Conservation (phyloP, 2,329 filamentous ascomycete genomes). For the Boeremia lycopersici region DNA sequence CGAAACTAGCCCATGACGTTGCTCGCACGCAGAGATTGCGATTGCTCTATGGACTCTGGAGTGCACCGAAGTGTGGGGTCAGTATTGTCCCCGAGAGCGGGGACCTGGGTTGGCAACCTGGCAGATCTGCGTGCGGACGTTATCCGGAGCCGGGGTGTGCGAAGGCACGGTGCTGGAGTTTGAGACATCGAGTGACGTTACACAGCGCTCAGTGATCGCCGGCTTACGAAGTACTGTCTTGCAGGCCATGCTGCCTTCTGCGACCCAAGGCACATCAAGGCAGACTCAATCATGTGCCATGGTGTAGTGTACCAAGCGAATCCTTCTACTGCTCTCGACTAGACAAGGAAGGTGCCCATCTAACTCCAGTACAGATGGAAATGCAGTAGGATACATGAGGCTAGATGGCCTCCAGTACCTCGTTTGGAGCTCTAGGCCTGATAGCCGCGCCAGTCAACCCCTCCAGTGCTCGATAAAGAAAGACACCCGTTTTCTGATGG, state of each 20-base stretch:
- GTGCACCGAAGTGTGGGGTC: conserved; percentile 4
- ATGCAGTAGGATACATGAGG: conserved; percentile 10
- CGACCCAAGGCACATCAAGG: background rate
- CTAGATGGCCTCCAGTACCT: background rate
- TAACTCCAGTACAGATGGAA: conserved; percentile 1
- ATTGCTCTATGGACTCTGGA: background rate
- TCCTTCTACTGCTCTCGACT: conserved; percentile 6
- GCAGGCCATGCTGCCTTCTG: conserved; percentile 2
- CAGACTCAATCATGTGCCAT: conserved; percentile 6
- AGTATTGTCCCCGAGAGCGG: conserved; percentile 1
- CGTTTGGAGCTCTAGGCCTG: conserved; percentile 10
- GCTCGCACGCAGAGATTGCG: background rate
- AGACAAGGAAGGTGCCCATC: conserved; percentile 16
- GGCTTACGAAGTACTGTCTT: conserved; percentile 3
- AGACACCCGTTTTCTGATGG: conserved; percentile 11
- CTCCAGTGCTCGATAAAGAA: conserved; percentile 6
- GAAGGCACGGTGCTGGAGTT: background rate
- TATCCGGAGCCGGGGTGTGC: background rate
- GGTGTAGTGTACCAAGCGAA: conserved; percentile 13
- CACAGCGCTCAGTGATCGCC: conserved; percentile 6
- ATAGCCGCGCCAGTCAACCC: conserved; percentile 1
- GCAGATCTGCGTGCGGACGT: background rate
- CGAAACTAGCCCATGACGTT: conserved; percentile 1
- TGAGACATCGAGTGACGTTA: conserved; percentile 5
- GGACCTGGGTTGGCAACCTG: conserved; percentile 1